Conservation (phyloP, 148 eudicot genomes). For the Silene latifolia region DNA sequence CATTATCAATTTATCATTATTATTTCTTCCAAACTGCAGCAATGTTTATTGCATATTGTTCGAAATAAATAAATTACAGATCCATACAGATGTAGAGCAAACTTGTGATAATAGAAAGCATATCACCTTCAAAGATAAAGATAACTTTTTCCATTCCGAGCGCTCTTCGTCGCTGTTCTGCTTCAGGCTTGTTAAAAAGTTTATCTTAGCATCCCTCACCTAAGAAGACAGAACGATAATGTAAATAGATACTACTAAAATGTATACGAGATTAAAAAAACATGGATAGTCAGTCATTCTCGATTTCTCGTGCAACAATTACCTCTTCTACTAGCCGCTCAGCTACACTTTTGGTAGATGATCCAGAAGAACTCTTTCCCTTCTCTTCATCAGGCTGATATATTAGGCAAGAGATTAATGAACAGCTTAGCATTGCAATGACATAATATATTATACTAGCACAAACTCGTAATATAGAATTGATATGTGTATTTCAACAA, state of each 20-base stretch:
- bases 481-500: constrained; percentile 18
- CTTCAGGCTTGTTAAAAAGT: constrained; percentile 70
- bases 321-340: constrained; percentile 85
- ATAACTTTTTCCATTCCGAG: constrained; percentile 65
- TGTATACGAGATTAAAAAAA: background rate
- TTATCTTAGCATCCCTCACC: constrained; percentile 92
- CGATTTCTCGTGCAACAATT: constrained; percentile 9
- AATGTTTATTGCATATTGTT: background rate
- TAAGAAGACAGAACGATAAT: constrained; percentile 26
- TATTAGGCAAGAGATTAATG: background rate
- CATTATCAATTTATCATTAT: constrained; percentile 1
- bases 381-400: constrained; percentile 72
- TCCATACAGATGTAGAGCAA: background rate
- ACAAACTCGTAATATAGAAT: background rate
- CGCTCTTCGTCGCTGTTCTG: constrained; percentile 68
- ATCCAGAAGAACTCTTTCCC: constrained; percentile 43
- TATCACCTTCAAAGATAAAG: constrained; percentile 63
- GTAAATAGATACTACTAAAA: background rate
- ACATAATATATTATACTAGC: background rate
- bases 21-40: background rate
- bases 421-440: background rate
- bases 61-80: background rate
- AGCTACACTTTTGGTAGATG: constrained; percentile 53
- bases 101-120: background rate
- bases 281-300: background rate